Evolutionary conservation across 2,329 filamentous ascomycete species (phyloP), one percentile per base, ranked within the genome.

Genomic region (Verticillium isaacii): DNA sequence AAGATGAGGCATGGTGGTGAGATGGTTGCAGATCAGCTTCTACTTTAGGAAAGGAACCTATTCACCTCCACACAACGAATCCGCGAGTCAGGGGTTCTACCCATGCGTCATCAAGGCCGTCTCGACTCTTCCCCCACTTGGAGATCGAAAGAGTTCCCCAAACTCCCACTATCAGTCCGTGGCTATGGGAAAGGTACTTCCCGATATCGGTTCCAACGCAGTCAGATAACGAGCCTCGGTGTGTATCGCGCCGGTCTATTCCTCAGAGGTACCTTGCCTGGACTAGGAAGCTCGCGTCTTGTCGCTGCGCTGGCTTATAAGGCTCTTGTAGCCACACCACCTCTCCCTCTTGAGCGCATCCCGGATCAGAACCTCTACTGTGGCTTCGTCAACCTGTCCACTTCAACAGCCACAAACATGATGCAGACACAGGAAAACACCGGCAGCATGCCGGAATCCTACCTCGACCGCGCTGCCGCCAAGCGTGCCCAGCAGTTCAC

Each of bases 1-100:
- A 32, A 19, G 29, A 34, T 12, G 29, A 12, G 55, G 29, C 29
- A 29, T 52, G 55, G 17, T 34, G 32, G 17, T 23, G 17, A 32
- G 32, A 37, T 37, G 17, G 41, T 12, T 25, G 45, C 19, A 52
- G 45, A 52, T 52, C 19, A 52, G 45, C 19, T 52, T 52, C 45
- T 19, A 6, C 19, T 52, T 52, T 52, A 52, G 45, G 45, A 66
- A 72, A 61, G 61, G 23, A 63, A 69, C 68, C 68, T 69, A 67
- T 59, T 12, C 32, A 9, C 17, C 45, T 32, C 32, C 41, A 39
- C 32, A 17, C 17, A 5, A 5, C 41, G 9, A 8, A 11, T 11
- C 45, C n/a, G 8, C 45, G 45, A 52, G 45, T 52, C 45, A 52
- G 45, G 45, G 19, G n/a, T 11, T 23, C 23, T 52, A 8, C 19